Evolutionary conservation across 2,329 filamentous ascomycete genomes (phyloP), one percentile per base, ranked within the genome.

Genomic region (Colletotrichum karsti): DNA sequence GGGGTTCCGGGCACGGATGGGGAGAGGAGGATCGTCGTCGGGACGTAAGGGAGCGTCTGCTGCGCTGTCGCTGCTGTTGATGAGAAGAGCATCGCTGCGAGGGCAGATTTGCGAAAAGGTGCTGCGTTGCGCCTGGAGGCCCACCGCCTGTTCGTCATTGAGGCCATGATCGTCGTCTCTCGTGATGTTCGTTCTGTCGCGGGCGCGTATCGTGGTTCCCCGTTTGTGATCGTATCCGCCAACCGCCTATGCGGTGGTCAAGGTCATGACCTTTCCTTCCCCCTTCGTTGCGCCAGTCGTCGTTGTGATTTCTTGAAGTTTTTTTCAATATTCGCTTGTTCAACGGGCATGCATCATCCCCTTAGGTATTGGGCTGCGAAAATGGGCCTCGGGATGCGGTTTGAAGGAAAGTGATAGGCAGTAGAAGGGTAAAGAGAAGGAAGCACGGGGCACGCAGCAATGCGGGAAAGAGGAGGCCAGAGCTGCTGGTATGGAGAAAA

Each of bases 21-120:
- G 7, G 86, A 83, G 50, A 90, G 84, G 65, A 95, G 86, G 58
- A 97, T 86, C 30, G 88, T 89, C 0, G 94, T 94, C 3, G 93
- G 92, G 62, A 91, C 90, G 82, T 97, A 97, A 26, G 93, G 94
- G 58, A 94, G 85, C 54, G 77, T 78, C 73, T 84, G 82, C 57
- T 84, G 82, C 7, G 78, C 73, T 39, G 75, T 71, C 20, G 44
- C 68, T 20, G 59, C 22, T 13, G 63, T 48, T 4, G 63, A 41
- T 4, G 63, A 41, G 24, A 70, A 30, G n/a, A 71, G 44, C 59
- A 71, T 51, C n/a, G 63, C 63, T 3, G 58, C 51, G 35, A 59
- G 44, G 18, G 60, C 24, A 26, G 42, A 18, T 26, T 22, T 68
- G 10, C 58, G 67, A 22, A 37, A 53, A 44, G 60, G 35, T 59